Percentiles rank a stretch among this genome's conserved stretches.
phyloP scores from a whole-genome alignment of 169 alveolate genomes.

The Eimeria brunetti region DNA sequence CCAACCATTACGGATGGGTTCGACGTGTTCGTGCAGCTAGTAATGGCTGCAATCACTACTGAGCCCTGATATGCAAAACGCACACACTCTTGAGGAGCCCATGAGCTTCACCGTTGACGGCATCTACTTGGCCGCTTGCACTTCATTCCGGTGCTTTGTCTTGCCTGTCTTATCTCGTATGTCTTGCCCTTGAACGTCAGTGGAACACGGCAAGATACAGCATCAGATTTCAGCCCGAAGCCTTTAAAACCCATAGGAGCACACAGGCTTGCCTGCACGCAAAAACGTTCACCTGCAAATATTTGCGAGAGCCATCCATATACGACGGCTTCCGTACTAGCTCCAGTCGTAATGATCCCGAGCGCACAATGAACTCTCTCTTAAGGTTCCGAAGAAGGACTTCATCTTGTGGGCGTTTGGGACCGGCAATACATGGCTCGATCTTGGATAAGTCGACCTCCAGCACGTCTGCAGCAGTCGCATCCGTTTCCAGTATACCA shows the following conservation, averaged over 20 bases:
- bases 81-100: constrained; percentile 85
- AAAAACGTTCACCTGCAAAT: background rate
- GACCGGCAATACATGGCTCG: constrained; percentile 97
- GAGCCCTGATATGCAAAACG: constrained; percentile 90
- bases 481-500: background rate
- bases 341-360: background rate
- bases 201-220: constrained; percentile 11
- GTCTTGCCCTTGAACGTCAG: constrained; percentile 56
- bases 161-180: constrained; percentile 75
- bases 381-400: constrained; percentile 92
- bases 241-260: constrained; percentile 92
- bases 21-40: constrained; percentile 98
- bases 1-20: constrained; percentile 98
- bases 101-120: background rate
- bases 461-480: constrained; percentile 87
- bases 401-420: constrained; percentile 98
- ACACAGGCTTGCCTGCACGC: constrained; percentile 82
- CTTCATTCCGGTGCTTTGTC: background rate
- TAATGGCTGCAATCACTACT: constrained; percentile 97
- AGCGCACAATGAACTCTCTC: constrained; percentile 88
- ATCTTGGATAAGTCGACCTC: constrained; percentile 95
- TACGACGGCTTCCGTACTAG: background rate
- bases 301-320: background rate
- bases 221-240: constrained; percentile 85
- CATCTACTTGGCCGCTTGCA: background rate